phyloP scores from a whole-genome alignment of 2,329 filamentous ascomycete genomes.

The Aspergillus sp. region DNA sequence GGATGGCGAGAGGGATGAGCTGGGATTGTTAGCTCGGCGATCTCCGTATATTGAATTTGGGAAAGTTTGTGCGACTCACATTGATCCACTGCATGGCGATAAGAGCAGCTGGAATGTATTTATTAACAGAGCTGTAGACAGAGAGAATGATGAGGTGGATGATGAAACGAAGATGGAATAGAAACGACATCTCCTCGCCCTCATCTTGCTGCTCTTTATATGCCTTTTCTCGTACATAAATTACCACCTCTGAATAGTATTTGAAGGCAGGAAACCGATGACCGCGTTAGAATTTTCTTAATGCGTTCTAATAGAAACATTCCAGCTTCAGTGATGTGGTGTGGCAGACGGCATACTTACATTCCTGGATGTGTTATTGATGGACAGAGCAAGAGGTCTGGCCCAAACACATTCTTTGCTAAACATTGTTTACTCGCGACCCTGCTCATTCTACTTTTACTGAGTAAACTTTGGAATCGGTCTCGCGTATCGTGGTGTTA shows the following conservation, averaged over 20 bases:
- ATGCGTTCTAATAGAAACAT: background rate
- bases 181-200: background rate
- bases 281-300: background rate
- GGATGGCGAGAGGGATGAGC: conserved; percentile 17
- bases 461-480: too few relatives aligned
- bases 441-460: too few relatives aligned
- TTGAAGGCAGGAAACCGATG: background rate
- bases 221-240: background rate
- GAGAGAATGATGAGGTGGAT: background rate
- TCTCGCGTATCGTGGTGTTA: too few relatives aligned
- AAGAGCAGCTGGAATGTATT: background rate
- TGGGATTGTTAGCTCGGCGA: conserved; percentile 40
- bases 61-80: background rate
- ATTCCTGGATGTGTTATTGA: too few relatives aligned
- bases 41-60: conserved; percentile 28
- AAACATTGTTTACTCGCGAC: too few relatives aligned
- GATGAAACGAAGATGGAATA: background rate
- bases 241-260: background rate
- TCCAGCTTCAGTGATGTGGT: background rate
- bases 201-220: background rate
- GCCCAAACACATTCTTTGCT: too few relatives aligned
- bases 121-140: background rate
- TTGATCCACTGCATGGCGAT: conserved; percentile 9
- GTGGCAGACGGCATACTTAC: background rate
- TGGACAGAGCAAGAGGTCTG: too few relatives aligned